phyloP scores from a whole-genome alignment of 371 early-diverging fungal species.

The Mucor saturninus region DNA sequence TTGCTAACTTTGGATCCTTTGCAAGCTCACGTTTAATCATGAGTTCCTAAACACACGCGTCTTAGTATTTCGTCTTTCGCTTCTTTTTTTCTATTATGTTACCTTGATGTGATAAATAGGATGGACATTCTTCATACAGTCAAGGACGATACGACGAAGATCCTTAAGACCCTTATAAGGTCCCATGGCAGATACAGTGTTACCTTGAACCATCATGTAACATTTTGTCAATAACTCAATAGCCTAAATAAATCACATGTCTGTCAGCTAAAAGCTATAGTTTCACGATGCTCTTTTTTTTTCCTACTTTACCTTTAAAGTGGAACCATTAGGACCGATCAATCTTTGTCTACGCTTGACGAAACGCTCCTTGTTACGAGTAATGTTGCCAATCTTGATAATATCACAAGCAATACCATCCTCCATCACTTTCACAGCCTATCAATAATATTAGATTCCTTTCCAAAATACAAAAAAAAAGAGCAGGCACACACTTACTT shows the following conservation, averaged over 20 bases:
- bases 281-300: not conserved
- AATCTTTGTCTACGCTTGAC: slow-evolving; percentile 97
- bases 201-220: slow-evolving; percentile 97
- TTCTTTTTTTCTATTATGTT: slow-evolving; percentile 9
- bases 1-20: slow-evolving; percentile 94
- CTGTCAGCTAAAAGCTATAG: not conserved
- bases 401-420: slow-evolving; percentile 96
- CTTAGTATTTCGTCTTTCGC: not conserved
- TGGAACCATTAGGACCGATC: slow-evolving; percentile 97
- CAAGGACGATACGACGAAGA: slow-evolving; percentile 89
- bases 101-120: slow-evolving; percentile 99
- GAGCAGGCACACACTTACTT: slow-evolving; percentile 56
- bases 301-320: slow-evolving; percentile 72
- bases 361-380: slow-evolving; percentile 96
- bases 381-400: slow-evolving; percentile 95
- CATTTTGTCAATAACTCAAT: slow-evolving; percentile 97
- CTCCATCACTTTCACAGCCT: slow-evolving; percentile 91
- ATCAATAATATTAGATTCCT: not conserved
- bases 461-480: not conserved
- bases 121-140: slow-evolving; percentile 99
- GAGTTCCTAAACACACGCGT: slow-evolving; percentile 65
- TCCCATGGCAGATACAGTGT: slow-evolving; percentile 97
- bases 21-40: slow-evolving; percentile 99
- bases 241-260: slow-evolving; percentile 56
- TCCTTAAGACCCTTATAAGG: slow-evolving; percentile 91